Evolutionary conservation across 768 basidiomycete genomes (phyloP), one percentile per base, ranked within the genome.

Genomic region (Leccinum rimulosum): DNA sequence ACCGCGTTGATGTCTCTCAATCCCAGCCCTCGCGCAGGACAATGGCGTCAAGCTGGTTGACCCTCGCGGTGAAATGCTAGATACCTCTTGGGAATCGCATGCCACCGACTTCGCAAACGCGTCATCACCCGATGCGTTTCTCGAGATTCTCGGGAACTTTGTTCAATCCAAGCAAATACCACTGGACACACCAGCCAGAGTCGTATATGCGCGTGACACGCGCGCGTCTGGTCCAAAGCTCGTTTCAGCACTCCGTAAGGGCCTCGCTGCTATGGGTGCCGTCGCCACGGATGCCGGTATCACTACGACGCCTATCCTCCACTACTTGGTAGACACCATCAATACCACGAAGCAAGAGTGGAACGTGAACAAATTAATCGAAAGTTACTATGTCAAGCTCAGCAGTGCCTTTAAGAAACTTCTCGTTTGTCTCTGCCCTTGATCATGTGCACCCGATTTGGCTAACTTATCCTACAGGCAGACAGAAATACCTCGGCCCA

Each of bases 11-110:
- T 48, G 10, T 48, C 48, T 35, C 55, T 36, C 40, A 51, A 59
- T 56, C 47, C 35, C 22, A 59, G 33, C 19, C 55, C 51, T 60
- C 61, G 25, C 57, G 8, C 68, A 97, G 94, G 97, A 99, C 73
- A 99, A 99, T 72, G 97, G 97, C 30, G 97, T 98, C 63, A 99
- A 99, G 75, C 84, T 99, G 40, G 94, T 99, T 40, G 97, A 99
- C 76, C 93, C 97, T 22, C 87, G 85, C 14, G 97, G 97, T 22
- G 96, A 99, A 74, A 99, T 99, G 97, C 82, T 99, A 10, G 91
- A 97, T 70, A 78, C 89, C 2, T 82, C 90, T 40, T 99, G 97
- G 97, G 97, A 99, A 73, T 69, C 70, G 2, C 84, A 95, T 71
- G 95, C 95, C 6, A 96, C 97, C 10, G 74, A 75, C 7, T 76